Base-by-base conservation (phyloP, 148 eudicot genomes). In the Rhododendron vialii region DNA sequence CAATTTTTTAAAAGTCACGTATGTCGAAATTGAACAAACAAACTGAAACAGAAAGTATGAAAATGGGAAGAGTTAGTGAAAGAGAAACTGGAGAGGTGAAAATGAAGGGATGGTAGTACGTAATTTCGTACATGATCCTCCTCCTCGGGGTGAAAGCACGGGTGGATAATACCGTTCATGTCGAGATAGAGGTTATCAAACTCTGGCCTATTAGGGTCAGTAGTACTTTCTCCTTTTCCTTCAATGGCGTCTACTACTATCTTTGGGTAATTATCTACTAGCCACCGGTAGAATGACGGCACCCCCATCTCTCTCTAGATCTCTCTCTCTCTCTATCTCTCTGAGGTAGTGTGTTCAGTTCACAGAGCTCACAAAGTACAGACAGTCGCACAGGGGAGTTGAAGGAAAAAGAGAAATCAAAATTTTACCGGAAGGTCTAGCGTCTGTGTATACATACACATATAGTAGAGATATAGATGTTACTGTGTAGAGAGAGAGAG, bases 91-190 rank as follows among this genome's bases (percentile, higher is more conserved):
- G 38, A 26, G 35, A 43, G 28, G 17, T n/a, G 48, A 33, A 55
- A 45, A 67, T 17, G 48, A 53, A 53, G 20, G 59, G 20, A 0
- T 53, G 30, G 30, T 30, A 15, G 59, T 10, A 53, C 0, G 18
- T 61, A 41, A 13, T n/a, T 14, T 4, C 33, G 47, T 48, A 76
- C 86, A 33, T 55, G 65, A 79, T 78, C 35, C 7, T 53, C 89
- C 9, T 30, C 90, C 18, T 91, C 91, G 5, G 93, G 93, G n/a
- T 91, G 93, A 38, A 91, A 91, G 76, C 93, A 89, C 0, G 90
- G 93, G 15, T 91, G 90, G 17, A 91, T 88, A 12, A 89, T 89
- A 8, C 90, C 91, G 26, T 89, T 91, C 91, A 91, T 90, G 15
- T 91, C 93, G 0, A 91, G 86, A 55, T 89, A 91, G 0, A 91